Evolutionary conservation across 2,329 filamentous ascomycete species (phyloP), one percentile per base, ranked within the genome.

Genomic region (Neurospora sp.): DNA sequence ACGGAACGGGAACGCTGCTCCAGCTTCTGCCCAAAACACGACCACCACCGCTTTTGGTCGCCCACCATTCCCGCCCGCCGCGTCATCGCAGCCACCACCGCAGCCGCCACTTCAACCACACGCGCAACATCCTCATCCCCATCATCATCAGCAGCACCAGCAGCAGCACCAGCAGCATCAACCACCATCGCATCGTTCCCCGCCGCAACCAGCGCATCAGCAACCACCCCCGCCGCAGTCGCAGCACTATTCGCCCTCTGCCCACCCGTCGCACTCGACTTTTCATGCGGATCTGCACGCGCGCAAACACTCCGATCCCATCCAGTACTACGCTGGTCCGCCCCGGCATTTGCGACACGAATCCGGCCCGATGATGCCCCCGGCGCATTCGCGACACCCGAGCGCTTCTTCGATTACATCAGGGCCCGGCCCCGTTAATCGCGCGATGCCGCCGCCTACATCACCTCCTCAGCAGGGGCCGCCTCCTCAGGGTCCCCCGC

Each of bases 381-480:
- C 78, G 46, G 76, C 77, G 68, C 81, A 81, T 76, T 78, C 80
- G 69, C 82, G 82, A 72, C 80, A 82, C 70, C 82, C 80, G 69
- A 83, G 80, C 76, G 74, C 82, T n/a, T 82, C 83, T 9, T 83
- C 83, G 58, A 78, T 84, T 69, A 77, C 81, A 28, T 78, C 82
- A 28, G 77, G 78, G 10, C 76, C 79, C 3, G 52, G 52, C 23
- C 70, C 76, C 2, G 74, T 80, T 73, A 80, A 78, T 76, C 82
- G 81, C 74, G 77, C 78, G 52, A 85, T 85, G 82, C 82, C 83
- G 69, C 84, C 83, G 43, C 81, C 81, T 10, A 79, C 77, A 66
- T 84, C 83, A 70, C 83, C 84, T 72, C 81, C 82, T 1, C 76
- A 76, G 66, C 74, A 74, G 40, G 68, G 70, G 13, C 52, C 52